phyloP scores from a whole-genome alignment of 306 rosid species.

The Dryas alaskensis region DNA sequence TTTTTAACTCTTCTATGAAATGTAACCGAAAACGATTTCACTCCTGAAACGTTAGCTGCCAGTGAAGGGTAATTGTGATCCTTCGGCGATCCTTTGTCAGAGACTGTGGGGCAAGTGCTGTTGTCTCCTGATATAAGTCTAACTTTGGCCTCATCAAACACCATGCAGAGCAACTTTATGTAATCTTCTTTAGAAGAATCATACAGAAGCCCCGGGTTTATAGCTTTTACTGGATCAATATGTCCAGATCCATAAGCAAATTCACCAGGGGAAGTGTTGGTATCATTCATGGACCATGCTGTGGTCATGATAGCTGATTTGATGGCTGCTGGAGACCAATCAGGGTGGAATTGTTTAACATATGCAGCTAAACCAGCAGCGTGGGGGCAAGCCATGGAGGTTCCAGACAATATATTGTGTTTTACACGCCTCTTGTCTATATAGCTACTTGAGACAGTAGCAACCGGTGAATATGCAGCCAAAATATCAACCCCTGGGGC shows the following conservation, averaged over 20 bases:
- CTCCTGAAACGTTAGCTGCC: neutral
- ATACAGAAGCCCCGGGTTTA: slow-evolving; percentile 5
- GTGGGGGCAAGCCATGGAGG: slow-evolving; percentile 49
- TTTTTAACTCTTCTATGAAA: slow-evolving; percentile 19
- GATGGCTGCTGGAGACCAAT: slow-evolving; percentile 28
- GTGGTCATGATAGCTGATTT: slow-evolving; percentile 26
- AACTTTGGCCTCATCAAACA: neutral
- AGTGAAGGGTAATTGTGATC: slow-evolving; percentile 20
- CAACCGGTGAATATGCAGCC: slow-evolving; percentile 33
- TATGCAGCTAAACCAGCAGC: slow-evolving; percentile 34
- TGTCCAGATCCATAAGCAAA: slow-evolving; percentile 24
- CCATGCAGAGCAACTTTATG: slow-evolving; percentile 2
- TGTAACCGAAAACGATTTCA: neutral
- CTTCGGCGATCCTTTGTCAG: neutral
- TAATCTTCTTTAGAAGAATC: slow-evolving; percentile 6
- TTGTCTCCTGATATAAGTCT: neutral
- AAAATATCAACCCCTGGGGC: slow-evolving; percentile 34
- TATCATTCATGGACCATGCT: neutral
- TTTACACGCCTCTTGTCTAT: slow-evolving; percentile 4
- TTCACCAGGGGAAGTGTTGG: neutral
- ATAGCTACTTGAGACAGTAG: neutral
- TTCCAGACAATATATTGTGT: slow-evolving; percentile 36
- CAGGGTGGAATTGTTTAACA: slow-evolving; percentile 8
- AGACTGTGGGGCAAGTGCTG: neutral
- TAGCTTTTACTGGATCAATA: slow-evolving; percentile 7